Evolutionary conservation across 176 grass and related monocot species (phyloP), one percentile per base, ranked within the genome.

Genomic region (Raddia distichophylla): DNA sequence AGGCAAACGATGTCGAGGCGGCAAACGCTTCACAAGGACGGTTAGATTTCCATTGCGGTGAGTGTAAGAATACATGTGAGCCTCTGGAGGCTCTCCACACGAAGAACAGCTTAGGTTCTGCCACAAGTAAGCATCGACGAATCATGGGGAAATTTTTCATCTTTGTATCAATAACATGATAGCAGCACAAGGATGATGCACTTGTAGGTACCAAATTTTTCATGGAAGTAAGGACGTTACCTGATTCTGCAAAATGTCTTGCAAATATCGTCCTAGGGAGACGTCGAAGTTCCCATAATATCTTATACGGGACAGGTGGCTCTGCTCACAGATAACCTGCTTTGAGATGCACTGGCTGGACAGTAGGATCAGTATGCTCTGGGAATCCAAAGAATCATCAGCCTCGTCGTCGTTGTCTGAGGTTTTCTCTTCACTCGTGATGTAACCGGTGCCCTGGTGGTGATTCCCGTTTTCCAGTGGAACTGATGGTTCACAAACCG

Each of bases 211-310:
- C 76, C 37, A 9, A 56, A 65, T 34, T 19, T 59, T 16, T 77
- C 11, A 75, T 10, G 63, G 35, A 50, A 37, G 10, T 61, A 83
- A 82, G 4, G 3, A 44, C 11, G 18, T 90, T 91, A 98, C 95
- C 95, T 93, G 77, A 78, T 85, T 92, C 47, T 88, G 86, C 55
- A 94, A 91, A 75, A 98, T 88, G 75, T 98, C 91, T 86, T 84
- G 86, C 90, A 94, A 86, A 89, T 86, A 98, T 54, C 90, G 80
- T 56, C 95, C 95, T 60, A 98, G 81, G 51, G 95, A 98, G 42
- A 93, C 81, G 27, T 98, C 90, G 55, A 89, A 92, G 62, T 94
- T 75, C 11, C 95, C 95, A 54, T 98, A 94, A 76, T 98, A 98
- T 55, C 89, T 93, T 77, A 98, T 94, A 44, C 95, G 92, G 32